Base-by-base conservation (phyloP, 371 early-diverging fungal genomes). In the Saksenaea vasiformis region DNA sequence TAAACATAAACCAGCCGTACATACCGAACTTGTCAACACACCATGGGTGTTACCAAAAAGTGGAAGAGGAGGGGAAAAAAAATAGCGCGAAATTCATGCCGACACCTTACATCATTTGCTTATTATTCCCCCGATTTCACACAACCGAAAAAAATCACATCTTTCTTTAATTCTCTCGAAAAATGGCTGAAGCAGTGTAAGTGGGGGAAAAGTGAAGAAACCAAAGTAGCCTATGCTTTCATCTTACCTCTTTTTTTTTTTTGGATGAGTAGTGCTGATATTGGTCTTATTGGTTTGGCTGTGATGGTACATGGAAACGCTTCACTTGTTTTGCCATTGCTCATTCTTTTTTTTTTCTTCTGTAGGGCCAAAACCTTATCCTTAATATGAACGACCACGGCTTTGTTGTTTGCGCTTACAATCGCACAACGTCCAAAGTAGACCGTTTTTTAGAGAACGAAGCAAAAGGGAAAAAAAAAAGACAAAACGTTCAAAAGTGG, bases 251-350 rank as follows among this genome's bases (percentile, higher is more conserved):
- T 39, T 58, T 5, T 58, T 14, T 43, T 27, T 15, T 26, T 15
- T 13, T 38, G 24, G 15, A 11, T 13, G 1, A 8, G 11, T 74
- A 94, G 95, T 85, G 97, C 95, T 85, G 98, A 99, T 83, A 94
- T 99, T 73, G 99, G 99, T 77, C 92, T 99, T 70, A 97, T 99
- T 76, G 99, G 99, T 73, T 87, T 99, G 82, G 99, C 99, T 79
- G 98, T 98, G 72, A 99, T 99, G 99, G 97, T 95, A 88, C 65
- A 77, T 67, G 10, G 11, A 34, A 11, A 51, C 37, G 5, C 13
- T 8, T 8, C 37, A 8, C 13, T 37, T 37, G 37, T 44, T 4
- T 44, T 44, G 0, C 7, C n/a, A 7, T 2, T 14, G 37, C 51
- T 26, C 14, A 15, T n/a, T n/a, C 2, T 4, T 44, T 7, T 36